Conservation (phyloP, 2,329 filamentous ascomycete genomes). For the Leptosphaerulina australis region DNA sequence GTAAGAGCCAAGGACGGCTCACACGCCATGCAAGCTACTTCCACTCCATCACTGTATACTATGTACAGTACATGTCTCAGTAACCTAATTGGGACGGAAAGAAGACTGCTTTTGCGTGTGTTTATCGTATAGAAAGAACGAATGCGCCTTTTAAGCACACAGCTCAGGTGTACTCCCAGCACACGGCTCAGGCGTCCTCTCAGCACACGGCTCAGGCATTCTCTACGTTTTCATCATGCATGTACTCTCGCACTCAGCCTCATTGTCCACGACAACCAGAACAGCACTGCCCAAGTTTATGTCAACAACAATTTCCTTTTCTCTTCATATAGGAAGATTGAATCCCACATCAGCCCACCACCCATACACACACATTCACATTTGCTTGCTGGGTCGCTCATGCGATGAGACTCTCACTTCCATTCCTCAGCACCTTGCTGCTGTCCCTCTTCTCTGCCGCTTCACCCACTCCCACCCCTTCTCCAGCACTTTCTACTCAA, state of each 20-base stretch:
- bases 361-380: conserved; percentile 5
- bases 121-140: neutral
- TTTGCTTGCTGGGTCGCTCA: conserved; percentile 12
- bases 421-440: conserved; percentile 21
- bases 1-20: neutral
- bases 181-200: conserved; percentile 3
- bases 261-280: conserved; percentile 20
- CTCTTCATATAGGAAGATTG: conserved; percentile 9
- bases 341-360: conserved; percentile 1
- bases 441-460: conserved; percentile 17
- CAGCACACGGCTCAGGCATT: conserved; percentile 8
- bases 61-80: neutral
- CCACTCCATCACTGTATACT: conserved; percentile 2
- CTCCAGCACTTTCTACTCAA: conserved; percentile 14
- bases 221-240: conserved; percentile 11
- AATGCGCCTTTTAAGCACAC: neutral
- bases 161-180: conserved; percentile 6
- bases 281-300: conserved; percentile 7
- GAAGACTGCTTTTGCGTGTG: neutral
- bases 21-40: conserved; percentile 12
- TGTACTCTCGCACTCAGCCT: conserved; percentile 22
- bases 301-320: conserved; percentile 15
- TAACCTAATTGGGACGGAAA: neutral
- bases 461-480: conserved; percentile 16
- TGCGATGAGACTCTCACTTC: conserved; percentile 21